These are phyloP conservation scores for Exsudoporus floridanus DNA, from an alignment of 1,284 basidiomycete genomes.

Conservation along the genomic window DNA sequence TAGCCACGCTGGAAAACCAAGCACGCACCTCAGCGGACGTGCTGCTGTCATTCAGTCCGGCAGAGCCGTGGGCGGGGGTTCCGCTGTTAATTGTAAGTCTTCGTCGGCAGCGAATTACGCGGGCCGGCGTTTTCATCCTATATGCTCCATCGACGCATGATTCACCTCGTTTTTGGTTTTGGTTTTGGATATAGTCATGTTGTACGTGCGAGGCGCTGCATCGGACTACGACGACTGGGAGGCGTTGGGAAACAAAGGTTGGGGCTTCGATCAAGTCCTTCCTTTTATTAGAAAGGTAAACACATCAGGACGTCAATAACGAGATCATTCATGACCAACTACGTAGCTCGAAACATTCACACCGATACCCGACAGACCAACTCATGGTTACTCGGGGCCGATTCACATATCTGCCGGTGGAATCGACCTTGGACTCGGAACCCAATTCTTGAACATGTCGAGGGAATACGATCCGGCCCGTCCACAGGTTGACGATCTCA, in stretches of 20 bases:
- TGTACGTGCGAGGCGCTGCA: conserved; percentile 53
- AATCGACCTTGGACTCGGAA: conserved; percentile 38
- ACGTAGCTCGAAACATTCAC: conserved; percentile 53
- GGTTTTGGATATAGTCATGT: conserved; percentile 40
- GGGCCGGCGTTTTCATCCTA: too few species aligned
- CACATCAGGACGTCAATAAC: too few species aligned
- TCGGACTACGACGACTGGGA: conserved; percentile 63
- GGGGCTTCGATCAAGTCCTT: conserved; percentile 46
- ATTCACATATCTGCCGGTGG: conserved; percentile 49
- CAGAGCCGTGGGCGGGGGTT: conserved; percentile 58
- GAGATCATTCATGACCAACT: neutral
- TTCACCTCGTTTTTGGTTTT: conserved; percentile 13
- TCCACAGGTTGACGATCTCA: conserved; percentile 41
- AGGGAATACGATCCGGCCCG: conserved; percentile 47
- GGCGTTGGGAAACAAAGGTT: conserved; percentile 50
- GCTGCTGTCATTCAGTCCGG: conserved; percentile 43
- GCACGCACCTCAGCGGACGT: conserved; percentile 46
- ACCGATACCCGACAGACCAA: conserved; percentile 29
- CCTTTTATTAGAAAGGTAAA: conserved; percentile 53
- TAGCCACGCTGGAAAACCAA: conserved; percentile 43
- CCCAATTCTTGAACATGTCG: conserved; percentile 47
- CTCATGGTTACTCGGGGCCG: conserved; percentile 55
- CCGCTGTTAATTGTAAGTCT: too few species aligned
- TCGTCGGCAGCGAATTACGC: neutral
- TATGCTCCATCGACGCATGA: too few species aligned